Evolutionary conservation across 2,329 filamentous ascomycete species (phyloP), one percentile per base, ranked within the genome.

Genomic region (Geosmithia flava): DNA sequence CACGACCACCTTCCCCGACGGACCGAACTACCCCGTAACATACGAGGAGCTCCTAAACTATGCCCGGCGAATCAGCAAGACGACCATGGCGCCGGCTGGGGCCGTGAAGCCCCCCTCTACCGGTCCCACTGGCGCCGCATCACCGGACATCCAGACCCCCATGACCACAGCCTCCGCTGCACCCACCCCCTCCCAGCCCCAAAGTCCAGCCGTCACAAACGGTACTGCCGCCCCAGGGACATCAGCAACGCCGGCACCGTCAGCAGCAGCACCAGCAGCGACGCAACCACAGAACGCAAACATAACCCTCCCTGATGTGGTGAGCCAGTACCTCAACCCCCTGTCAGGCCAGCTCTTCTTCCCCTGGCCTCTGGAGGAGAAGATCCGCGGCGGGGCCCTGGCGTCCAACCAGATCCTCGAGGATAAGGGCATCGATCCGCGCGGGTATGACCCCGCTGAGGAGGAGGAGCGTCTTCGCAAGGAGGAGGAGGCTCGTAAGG

Each of bases 61-160:
- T 61, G 87, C 87, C 20, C 83, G 83, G 42, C 81, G 83, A 53
- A 93, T 94, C 58, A 85, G 82, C 62, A 85, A 82, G 60, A 88
- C 83, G 53, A 91, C 87, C 1, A 74, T 88, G 13, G 86, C 87
- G 0, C 82, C 82, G 0, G 78, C 78, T 0, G 68, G 68, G 44
- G 68, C 70, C 45, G 62, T 69, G 13, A 71, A 72, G 52, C 60
- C 64, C 20, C 13, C 43, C 13, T 10, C 20, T 10, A 37, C 41
- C 3, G 47, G 8, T 10, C 20, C 42, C 27, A 11, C 11, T 37
- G 33, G 33, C 15, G 48, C 66, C 19, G 50, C 61, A 1, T 52
- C 57, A 3, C 58, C 61, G 1, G 47, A 48, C n/a, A 23, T n/a
- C 20, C 20, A 37, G 17, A 44, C 40, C 15, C 47, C 47, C 11